Base-by-base conservation (phyloP, 495 filamentous ascomycete species). In the Xylaria longipes region DNA sequence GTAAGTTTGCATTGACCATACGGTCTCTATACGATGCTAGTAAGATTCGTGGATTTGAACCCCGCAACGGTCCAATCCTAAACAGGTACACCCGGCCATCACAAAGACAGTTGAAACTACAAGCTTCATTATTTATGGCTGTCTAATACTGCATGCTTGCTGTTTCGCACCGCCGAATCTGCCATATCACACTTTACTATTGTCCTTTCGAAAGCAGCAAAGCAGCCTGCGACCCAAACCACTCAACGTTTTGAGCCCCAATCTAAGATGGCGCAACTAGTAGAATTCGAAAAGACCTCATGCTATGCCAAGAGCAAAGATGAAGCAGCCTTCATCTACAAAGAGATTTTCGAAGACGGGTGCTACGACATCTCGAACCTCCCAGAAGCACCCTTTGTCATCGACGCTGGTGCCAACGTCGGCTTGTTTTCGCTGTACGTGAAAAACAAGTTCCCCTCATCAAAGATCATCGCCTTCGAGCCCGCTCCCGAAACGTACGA, bases 391-490 rank as follows among this genome's bases (percentile, higher is more conserved):
- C 75, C 75, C 41, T 74, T 77, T 37, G 71, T 78, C 43, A 65
- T 78, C 57, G 76, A 78, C 48, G 75, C 69, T 1, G 76, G 76
- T 2, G 76, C 76, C 37, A 77, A 78, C 66, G 67, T 78, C 15
- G 76, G 76, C 29, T 14, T 78, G 20, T 77, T 77, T 66, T 68
- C 75, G 45, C 67, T 78, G 7, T 78, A 74, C 76, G 72, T 78
- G 60, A 78, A 78, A 58, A 61, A 69, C 33, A 77, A 73, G 61
- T 76, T 75, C 65, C 76, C 75, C 5, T 29, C 50, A 0, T 63
- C 76, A 12, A 73, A 56, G 63, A 71, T 78, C 39, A 46, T 78
- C 20, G 76, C 76, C 20, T 78, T 78, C 66, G 76, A 78, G 62
- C 76, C 76, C 27, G 76, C 76, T 12, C 76, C 75, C 29, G 68